Percentiles rank a stretch among this genome's conserved stretches.
phyloP scores from a whole-genome alignment of 768 basidiomycete species.

The Auriscalpium vulgare region DNA sequence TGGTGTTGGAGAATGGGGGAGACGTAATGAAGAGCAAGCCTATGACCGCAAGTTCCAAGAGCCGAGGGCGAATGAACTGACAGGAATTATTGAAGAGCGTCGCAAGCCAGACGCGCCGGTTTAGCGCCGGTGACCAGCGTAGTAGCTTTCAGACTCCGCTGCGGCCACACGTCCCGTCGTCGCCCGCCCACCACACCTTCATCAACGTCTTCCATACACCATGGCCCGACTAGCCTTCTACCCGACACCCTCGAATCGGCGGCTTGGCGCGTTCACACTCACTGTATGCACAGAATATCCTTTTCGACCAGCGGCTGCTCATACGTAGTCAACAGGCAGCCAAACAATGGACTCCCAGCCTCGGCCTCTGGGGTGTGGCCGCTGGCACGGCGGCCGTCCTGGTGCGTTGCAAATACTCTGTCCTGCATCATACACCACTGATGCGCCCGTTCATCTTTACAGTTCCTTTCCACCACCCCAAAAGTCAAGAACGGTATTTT shows the following conservation, averaged over 20 bases:
- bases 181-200: neutral
- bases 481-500: constrained; percentile 71
- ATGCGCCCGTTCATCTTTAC: constrained; percentile 8
- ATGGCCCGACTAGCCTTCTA: constrained; percentile 31
- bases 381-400: constrained; percentile 60
- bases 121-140: too few relatives aligned
- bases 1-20: neutral
- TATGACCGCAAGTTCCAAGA: too few relatives aligned
- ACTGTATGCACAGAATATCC: constrained; percentile 13
- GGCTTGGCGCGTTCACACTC: constrained; percentile 12
- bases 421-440: neutral
- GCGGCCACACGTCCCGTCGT: neutral
- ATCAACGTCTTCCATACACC: constrained; percentile 1
- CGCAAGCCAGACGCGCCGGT: too few relatives aligned
- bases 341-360: constrained; percentile 48
- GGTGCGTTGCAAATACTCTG: constrained; percentile 32
- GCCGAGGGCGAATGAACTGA: neutral
- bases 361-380: constrained; percentile 67
- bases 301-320: neutral
- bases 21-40: neutral
- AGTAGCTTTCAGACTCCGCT: neutral
- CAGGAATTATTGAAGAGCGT: neutral
- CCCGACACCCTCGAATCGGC: constrained; percentile 19
- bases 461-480: constrained; percentile 82
- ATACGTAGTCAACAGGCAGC: constrained; percentile 14